A percentile compares a stretch with the other conserved stretches of the same genome.
Conservation (phyloP, 306 rosid genomes). For the Cucurbita moschata region DNA sequence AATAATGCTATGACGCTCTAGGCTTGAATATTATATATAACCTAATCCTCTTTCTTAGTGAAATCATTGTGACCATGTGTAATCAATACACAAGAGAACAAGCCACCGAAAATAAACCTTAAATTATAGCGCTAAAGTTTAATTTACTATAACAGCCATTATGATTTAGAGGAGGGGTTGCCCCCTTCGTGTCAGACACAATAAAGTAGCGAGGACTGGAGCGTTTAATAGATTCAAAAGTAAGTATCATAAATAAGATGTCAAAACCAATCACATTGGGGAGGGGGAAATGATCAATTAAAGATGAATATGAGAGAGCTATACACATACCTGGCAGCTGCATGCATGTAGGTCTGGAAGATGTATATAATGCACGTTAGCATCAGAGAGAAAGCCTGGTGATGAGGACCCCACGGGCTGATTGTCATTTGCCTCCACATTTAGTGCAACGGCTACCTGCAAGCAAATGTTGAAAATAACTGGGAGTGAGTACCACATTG, state of each 20-base stretch:
- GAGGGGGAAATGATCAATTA: background rate
- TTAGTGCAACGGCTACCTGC: background rate
- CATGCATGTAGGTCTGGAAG: background rate
- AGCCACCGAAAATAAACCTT: conserved; percentile 15
- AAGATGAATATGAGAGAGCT: background rate
- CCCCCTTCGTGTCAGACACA: conserved; percentile 46
- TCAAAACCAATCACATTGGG: conserved; percentile 1
- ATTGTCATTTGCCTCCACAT: background rate
- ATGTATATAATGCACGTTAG: background rate
- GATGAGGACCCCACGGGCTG: background rate
- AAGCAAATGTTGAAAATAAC: background rate
- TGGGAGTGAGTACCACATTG: no score
- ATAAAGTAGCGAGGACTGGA: conserved; percentile 13
- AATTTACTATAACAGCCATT: conserved; percentile 20
- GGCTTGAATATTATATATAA: conserved; percentile 3
- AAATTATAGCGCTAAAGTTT: conserved; percentile 15
- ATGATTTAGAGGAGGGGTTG: conserved; percentile 33
- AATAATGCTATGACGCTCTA: background rate
- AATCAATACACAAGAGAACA: conserved; percentile 10
- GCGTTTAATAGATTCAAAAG: conserved; percentile 9
- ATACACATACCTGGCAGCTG: background rate
- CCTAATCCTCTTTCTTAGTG: conserved; percentile 31
- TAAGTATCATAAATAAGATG: conserved; percentile 14
- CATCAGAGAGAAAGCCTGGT: background rate
- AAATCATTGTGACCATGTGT: conserved; percentile 52